phyloP scores from a whole-genome alignment of 140 eudicot genomes.

The Anethum foeniculum region DNA sequence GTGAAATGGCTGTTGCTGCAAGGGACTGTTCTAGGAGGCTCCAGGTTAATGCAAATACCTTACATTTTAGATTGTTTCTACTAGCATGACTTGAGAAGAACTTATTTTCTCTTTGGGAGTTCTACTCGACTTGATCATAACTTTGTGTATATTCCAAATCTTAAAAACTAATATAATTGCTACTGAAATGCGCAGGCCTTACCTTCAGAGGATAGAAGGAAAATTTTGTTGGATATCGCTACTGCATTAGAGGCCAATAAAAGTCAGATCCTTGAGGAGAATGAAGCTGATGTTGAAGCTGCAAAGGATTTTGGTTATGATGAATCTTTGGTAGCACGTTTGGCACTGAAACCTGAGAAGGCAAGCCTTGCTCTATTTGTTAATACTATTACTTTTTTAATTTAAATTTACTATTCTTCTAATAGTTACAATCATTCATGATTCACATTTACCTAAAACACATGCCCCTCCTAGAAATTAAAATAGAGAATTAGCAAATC shows the following conservation, averaged over 20 bases:
- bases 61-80: not conserved
- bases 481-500: not conserved
- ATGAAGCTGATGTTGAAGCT: slow-evolving; percentile 64
- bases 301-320: slow-evolving; percentile 65
- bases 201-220: slow-evolving; percentile 62
- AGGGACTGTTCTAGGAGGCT: slow-evolving; percentile 67
- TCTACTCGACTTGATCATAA: not conserved
- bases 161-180: not conserved
- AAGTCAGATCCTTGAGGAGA: slow-evolving; percentile 43
- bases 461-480: not conserved
- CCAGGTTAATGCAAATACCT: slow-evolving; percentile 43
- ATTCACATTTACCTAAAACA: not conserved
- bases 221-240: slow-evolving; percentile 64
- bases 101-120: not conserved
- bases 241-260: slow-evolving; percentile 68
- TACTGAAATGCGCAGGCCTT: slow-evolving; percentile 31
- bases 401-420: not conserved
- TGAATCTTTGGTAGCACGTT: slow-evolving; percentile 62
- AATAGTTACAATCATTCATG: not conserved
- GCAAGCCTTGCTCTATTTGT: slow-evolving; percentile 23
- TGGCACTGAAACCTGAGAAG: slow-evolving; percentile 64
- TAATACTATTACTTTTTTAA: not conserved
- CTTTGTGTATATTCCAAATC: not conserved
- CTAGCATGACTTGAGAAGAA: not conserved
- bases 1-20: slow-evolving; percentile 83